Conservation (phyloP, 1,284 basidiomycete genomes). For the Spongiforma sp. region DNA sequence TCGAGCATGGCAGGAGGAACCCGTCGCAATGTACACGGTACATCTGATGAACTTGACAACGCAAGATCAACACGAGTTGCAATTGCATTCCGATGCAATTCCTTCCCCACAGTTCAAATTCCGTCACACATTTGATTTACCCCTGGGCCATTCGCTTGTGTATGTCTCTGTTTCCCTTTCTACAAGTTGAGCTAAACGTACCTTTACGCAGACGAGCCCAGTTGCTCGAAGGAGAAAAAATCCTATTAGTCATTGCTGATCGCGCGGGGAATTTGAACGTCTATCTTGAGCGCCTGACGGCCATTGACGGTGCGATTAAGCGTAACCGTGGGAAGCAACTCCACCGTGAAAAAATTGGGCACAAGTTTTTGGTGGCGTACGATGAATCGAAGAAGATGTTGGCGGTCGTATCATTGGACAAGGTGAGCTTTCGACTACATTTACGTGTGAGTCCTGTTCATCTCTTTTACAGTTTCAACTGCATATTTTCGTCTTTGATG, state of each 20-base stretch:
- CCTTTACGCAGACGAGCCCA: constrained; percentile 42
- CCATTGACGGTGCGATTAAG: constrained; percentile 40
- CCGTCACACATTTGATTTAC: constrained; percentile 41
- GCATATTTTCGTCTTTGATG: constrained; percentile 51
- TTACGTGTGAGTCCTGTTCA: too few species aligned
- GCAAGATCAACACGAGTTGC: constrained; percentile 48
- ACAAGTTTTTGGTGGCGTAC: constrained; percentile 48
- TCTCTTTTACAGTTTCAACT: constrained; percentile 48
- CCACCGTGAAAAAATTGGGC: constrained; percentile 50
- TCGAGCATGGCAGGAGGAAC: constrained; percentile 24
- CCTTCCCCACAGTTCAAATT: constrained; percentile 42
- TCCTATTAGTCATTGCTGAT: constrained; percentile 49
- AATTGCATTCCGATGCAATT: constrained; percentile 42
- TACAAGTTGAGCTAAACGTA: neutral
- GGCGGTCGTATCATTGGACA: constrained; percentile 45
- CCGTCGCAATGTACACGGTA: constrained; percentile 42
- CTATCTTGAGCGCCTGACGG: constrained; percentile 41
- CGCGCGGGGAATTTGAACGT: constrained; percentile 33
- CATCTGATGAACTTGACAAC: constrained; percentile 45
- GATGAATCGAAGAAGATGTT: constrained; percentile 56
- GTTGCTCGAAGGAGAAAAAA: constrained; percentile 42
- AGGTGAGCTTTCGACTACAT: constrained; percentile 35
- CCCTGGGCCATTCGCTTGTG: constrained; percentile 34
- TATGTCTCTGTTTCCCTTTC: neutral
- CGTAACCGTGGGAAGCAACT: constrained; percentile 39